Percentiles rank a stretch among this genome's conserved stretches.
Conservation (phyloP, 768 basidiomycete species). For the Tylopilus subfusipes region DNA sequence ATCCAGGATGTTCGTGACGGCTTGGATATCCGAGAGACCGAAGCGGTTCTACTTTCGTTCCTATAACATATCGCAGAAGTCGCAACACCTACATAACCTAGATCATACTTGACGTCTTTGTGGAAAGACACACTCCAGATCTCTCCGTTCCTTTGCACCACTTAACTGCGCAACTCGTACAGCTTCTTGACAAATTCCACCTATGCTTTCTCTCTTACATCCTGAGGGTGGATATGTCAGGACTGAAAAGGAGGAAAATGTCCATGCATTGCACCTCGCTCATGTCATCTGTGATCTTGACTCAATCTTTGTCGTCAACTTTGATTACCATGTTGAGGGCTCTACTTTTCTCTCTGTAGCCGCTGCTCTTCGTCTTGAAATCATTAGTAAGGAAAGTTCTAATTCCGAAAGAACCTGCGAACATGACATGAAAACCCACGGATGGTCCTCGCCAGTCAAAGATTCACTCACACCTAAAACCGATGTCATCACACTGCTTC, state of each 20-base stretch:
- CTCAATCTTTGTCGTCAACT: constrained; percentile 70
- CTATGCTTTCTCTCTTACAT: too few relatives aligned
- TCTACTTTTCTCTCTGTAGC: constrained; percentile 60
- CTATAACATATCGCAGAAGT: neutral
- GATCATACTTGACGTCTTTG: too few relatives aligned
- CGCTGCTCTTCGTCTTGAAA: constrained; percentile 49
- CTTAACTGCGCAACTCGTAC: too few relatives aligned
- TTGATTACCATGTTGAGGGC: constrained; percentile 96
- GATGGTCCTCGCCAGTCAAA: too few relatives aligned
- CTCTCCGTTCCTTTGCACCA: too few relatives aligned
- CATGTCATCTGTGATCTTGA: constrained; percentile 93
- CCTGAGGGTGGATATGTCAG: too few relatives aligned
- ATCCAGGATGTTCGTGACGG: constrained; percentile 33
- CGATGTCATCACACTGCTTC: constrained; percentile 68
- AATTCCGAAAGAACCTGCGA: constrained; percentile 84
- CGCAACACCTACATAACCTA: too few relatives aligned
- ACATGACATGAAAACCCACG: neutral
- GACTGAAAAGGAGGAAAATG: too few relatives aligned
- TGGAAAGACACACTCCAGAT: too few relatives aligned
- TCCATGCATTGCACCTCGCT: constrained; percentile 53
- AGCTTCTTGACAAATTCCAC: too few relatives aligned
- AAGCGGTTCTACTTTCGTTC: constrained; percentile 38
- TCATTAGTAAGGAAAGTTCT: constrained; percentile 94
- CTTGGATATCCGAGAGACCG: constrained; percentile 46
- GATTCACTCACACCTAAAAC: constrained; percentile 51